A percentile compares a stretch with the other conserved stretches of the same genome.
Evolutionary conservation across 257 asterid species (phyloP).

Genomic region (Phtheirospermum japonicum): DNA sequence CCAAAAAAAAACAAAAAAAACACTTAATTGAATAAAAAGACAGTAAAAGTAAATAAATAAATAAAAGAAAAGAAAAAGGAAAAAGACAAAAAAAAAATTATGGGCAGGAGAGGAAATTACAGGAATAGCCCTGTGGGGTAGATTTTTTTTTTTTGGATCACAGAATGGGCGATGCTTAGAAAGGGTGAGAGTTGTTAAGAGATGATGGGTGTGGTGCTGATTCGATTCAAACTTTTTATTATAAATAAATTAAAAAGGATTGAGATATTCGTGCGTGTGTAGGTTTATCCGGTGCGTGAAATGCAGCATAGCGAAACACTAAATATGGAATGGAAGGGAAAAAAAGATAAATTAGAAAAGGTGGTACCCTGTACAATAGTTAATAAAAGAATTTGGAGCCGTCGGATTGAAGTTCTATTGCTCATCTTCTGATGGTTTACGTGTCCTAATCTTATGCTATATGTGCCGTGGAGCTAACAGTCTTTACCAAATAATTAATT

Average conservation of each 20-base stretch:
- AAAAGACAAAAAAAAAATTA: background rate
- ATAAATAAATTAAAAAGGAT: slow-evolving; percentile 18
- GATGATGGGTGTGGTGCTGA: slow-evolving; percentile 31
- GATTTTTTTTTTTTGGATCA: slow-evolving; percentile 28
- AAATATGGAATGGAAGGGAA: background rate
- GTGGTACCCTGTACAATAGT: background rate
- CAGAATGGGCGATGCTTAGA: slow-evolving; percentile 33
- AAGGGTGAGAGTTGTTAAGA: slow-evolving; percentile 35
- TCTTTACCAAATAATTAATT: no score
- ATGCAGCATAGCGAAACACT: background rate
- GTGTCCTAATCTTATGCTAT: slow-evolving; percentile 38
- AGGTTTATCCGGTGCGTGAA: background rate
- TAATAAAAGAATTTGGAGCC: slow-evolving; percentile 35
- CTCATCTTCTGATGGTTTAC: slow-evolving; percentile 33
- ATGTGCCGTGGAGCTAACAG: no score
- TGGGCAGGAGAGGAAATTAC: slow-evolving; percentile 31
- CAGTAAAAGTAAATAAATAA: background rate
- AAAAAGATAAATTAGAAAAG: background rate
- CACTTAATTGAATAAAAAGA: slow-evolving; percentile 13
- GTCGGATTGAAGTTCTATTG: slow-evolving; percentile 35
- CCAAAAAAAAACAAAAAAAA: no score
- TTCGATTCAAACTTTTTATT: slow-evolving; percentile 22
- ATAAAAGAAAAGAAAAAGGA: no score
- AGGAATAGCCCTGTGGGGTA: slow-evolving; percentile 43
- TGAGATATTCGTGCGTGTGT: slow-evolving; percentile 15